Evolutionary conservation across 495 filamentous ascomycete genomes (phyloP).

Genomic region (Copromyces sp.): DNA sequence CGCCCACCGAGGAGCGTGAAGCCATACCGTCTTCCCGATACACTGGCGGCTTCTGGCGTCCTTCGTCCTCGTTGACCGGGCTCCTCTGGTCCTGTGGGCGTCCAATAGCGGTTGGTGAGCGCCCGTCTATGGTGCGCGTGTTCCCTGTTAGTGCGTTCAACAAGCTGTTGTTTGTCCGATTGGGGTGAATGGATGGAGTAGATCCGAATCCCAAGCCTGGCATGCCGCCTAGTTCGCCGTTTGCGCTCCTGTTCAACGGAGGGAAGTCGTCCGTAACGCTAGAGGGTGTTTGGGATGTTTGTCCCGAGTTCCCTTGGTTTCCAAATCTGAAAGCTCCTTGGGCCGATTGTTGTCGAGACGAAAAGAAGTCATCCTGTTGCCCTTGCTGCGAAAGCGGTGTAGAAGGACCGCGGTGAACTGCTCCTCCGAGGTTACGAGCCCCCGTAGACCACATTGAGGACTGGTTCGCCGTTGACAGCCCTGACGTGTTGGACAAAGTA

Average conservation of each 20-base stretch:
- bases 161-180: constrained; percentile 42
- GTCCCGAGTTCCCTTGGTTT: constrained; percentile 41
- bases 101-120: constrained; percentile 27
- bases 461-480: constrained; percentile 42
- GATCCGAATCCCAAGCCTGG: constrained; percentile 54
- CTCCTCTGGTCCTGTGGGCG: constrained; percentile 34
- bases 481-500: constrained; percentile 58
- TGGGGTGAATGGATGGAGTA: constrained; percentile 20
- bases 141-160: constrained; percentile 49
- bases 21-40: constrained; percentile 32
- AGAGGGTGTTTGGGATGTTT: constrained; percentile 54
- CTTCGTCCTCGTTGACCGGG: constrained; percentile 27
- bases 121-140: constrained; percentile 28
- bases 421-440: constrained; percentile 37
- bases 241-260: constrained; percentile 60
- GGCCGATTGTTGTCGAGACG: constrained; percentile 43
- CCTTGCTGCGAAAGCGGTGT: constrained; percentile 42
- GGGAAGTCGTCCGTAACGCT: constrained; percentile 76
- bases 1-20: constrained; percentile 26
- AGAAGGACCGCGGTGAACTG: constrained; percentile 57
- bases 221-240: constrained; percentile 60
- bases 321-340: constrained; percentile 53
- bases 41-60: constrained; percentile 30
- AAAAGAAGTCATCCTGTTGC: constrained; percentile 51
- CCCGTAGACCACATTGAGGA: constrained; percentile 52